Base-by-base conservation (phyloP, 2,329 filamentous ascomycete genomes). In the Diaporthe sp. region DNA sequence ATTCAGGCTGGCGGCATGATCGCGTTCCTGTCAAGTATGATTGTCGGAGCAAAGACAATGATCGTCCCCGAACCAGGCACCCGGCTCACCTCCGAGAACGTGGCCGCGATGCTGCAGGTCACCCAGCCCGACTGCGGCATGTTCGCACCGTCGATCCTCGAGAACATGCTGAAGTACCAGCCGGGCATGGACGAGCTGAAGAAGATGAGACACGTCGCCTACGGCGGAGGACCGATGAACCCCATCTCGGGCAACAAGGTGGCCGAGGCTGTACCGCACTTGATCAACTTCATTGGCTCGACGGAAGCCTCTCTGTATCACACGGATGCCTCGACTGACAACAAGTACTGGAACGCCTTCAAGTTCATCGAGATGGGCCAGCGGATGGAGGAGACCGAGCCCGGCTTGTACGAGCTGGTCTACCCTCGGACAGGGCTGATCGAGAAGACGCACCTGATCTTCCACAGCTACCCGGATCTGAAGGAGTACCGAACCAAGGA, bases 401-500 rank as follows among this genome's bases (percentile, higher is more conserved):
- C 81, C 6, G 81, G 81, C 1, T 70, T 82, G 28, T 82, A 79
- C 75, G 81, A 82, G 76, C 79, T 82, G 9, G 79, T 82, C 5
- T 80, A 79, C 65, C 80, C 81, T 13, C 77, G 78, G 31, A 82
- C 81, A 1, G 77, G 79, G 12, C 77, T 77, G 13, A 77, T 80
- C 20, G 75, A 80, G 7, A 68, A 58, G 68, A 75, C 74, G 8
- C 42, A 72, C 51, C 28, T 75, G 28, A 39, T 68, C 42, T 85
- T 83, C 65, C 74, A 78, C 7, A 78, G 82, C 3, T 85, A 83
- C 70, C 82, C 81, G 0, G 77, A 82, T 13, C 57, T 78, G 1
- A 68, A 81, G 4, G 81, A 80, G 49, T 85, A 84, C 49, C 78
- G 78, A 8, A 85, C 83, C 31, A 81, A 80, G 22, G 85, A 86